A percentile compares a stretch with the other conserved stretches of the same genome.
Evolutionary conservation across 306 rosid species (phyloP).

Genomic region (Malus sieversii): DNA sequence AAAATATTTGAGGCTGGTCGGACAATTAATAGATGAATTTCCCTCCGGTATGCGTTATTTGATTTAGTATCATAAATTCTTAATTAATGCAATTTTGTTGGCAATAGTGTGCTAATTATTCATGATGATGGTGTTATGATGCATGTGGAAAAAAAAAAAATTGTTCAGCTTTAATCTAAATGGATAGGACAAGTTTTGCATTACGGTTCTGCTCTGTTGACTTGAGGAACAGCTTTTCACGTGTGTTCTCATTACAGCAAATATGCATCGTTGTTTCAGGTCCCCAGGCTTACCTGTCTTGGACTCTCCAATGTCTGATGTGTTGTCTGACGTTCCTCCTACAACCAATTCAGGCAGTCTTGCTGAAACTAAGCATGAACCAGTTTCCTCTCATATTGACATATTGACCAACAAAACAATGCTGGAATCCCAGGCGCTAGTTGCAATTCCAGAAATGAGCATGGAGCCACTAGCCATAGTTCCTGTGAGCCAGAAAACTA

Average conservation of each 20-base stretch:
- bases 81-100: not conserved
- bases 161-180: not conserved
- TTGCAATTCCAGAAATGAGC: conserved; percentile 44
- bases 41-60: not conserved
- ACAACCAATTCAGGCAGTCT: conserved; percentile 31
- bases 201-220: not conserved
- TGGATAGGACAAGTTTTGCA: not conserved
- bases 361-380: conserved; percentile 41
- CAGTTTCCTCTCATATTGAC: conserved; percentile 44
- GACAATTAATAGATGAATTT: not conserved
- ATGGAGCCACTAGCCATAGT: conserved; percentile 50
- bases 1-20: not conserved
- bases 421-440: conserved; percentile 53
- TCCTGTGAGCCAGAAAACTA: conserved; percentile 58
- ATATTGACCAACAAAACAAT: conserved; percentile 29
- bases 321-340: conserved; percentile 32
- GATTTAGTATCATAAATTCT: not conserved
- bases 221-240: not conserved
- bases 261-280: conserved; percentile 40
- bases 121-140: not conserved
- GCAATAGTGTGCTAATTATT: not conserved
- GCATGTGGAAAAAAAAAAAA: not conserved
- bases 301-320: conserved; percentile 38
- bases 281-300: conserved; percentile 38
- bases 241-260: conserved; percentile 8